Evolutionary conservation across 2,329 filamentous ascomycete genomes (phyloP).

Genomic region (Phaeoacremonium minimum): DNA sequence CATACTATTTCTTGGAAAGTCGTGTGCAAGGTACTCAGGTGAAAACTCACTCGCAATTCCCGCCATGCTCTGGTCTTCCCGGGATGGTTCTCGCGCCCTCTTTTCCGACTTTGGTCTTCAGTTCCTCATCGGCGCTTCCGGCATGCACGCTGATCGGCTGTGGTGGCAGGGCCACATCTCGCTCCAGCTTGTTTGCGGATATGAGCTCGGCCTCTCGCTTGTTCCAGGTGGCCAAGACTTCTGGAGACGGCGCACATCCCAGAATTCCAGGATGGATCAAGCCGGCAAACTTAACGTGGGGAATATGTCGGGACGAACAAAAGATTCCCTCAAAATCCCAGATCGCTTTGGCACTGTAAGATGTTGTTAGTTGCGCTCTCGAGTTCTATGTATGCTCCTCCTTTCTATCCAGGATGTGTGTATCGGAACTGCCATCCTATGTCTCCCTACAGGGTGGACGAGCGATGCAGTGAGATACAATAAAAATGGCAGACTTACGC

Average conservation of each 20-base stretch:
- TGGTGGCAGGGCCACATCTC: constrained; percentile 75
- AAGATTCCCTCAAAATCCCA: constrained; percentile 58
- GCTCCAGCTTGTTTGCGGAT: constrained; percentile 57
- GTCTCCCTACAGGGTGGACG: too few species aligned
- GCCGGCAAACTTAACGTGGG: constrained; percentile 81
- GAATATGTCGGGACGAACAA: constrained; percentile 82
- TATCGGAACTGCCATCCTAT: not conserved
- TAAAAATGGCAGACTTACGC: constrained; percentile 49
- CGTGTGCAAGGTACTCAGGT: too few species aligned
- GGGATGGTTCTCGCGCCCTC: constrained; percentile 86
- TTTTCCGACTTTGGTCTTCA: constrained; percentile 63
- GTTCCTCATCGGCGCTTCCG: constrained; percentile 52
- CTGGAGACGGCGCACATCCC: constrained; percentile 78
- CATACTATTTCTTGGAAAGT: too few species aligned
- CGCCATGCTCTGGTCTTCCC: constrained; percentile 79
- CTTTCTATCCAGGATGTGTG: not conserved
- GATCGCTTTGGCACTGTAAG: constrained; percentile 49
- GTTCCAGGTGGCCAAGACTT: constrained; percentile 80
- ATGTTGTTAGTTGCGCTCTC: not conserved
- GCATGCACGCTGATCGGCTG: constrained; percentile 69
- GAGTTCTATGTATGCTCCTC: not conserved
- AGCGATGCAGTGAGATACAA: not conserved
- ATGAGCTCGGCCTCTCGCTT: constrained; percentile 78
- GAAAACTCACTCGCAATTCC: constrained; percentile 65
- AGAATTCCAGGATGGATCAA: constrained; percentile 90